These are phyloP conservation scores for Talaromyces verruculosus DNA, from an alignment of 2,329 filamentous ascomycete genomes.

Conservation along the genomic window DNA sequence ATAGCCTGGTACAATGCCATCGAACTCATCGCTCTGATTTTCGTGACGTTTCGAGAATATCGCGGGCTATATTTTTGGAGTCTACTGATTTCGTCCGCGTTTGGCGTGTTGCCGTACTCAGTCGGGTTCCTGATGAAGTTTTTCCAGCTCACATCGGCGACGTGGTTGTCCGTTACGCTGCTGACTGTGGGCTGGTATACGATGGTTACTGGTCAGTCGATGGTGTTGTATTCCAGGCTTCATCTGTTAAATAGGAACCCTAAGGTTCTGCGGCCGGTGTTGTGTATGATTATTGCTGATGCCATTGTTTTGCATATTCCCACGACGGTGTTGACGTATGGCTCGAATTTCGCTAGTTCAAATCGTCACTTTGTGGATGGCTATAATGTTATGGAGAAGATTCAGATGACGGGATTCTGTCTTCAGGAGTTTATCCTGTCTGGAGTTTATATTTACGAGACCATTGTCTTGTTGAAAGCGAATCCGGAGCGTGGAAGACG, in stretches of 20 bases:
- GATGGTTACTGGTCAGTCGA: constrained; percentile 51
- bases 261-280: constrained; percentile 41
- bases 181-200: constrained; percentile 49
- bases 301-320: constrained; percentile 48
- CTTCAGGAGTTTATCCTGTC: constrained; percentile 58
- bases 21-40: constrained; percentile 51
- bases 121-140: constrained; percentile 52
- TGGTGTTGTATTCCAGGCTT: constrained; percentile 53
- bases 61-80: constrained; percentile 54
- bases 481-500: constrained; percentile 45
- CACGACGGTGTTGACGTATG: constrained; percentile 48
- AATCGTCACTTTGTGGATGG: constrained; percentile 32
- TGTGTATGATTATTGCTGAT: constrained; percentile 50
- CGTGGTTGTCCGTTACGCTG: constrained; percentile 44
- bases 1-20: constrained; percentile 53
- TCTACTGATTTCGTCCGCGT: constrained; percentile 45
- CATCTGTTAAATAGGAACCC: constrained; percentile 48
- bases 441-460: constrained; percentile 55
- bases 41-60: constrained; percentile 50
- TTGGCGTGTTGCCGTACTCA: constrained; percentile 48
- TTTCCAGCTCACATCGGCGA: constrained; percentile 39
- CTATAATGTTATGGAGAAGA: constrained; percentile 54
- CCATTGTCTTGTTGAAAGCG: constrained; percentile 51
- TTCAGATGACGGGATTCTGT: constrained; percentile 59
- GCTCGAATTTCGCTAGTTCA: constrained; percentile 38